Evolutionary conservation across 2,329 filamentous ascomycete species (phyloP).

Genomic region (Acephala macrosclerotiorum): DNA sequence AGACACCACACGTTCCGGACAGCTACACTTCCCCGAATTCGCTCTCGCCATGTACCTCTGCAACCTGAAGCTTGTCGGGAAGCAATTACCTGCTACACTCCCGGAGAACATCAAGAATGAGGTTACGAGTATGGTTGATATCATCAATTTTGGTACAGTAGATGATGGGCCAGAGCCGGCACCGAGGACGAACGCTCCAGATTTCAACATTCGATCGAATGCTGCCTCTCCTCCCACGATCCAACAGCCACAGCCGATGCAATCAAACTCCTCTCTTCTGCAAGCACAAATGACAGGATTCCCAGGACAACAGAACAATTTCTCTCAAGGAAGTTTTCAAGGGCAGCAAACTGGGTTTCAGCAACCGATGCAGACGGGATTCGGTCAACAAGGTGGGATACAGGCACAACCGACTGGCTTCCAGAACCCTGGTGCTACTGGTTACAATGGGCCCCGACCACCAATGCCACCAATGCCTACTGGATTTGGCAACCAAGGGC

Average conservation of each 20-base stretch:
- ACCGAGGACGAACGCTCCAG: slow-evolving; percentile 69
- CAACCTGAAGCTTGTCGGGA: slow-evolving; percentile 90
- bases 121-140: slow-evolving; percentile 99
- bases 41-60: slow-evolving; percentile 98
- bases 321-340: slow-evolving; percentile 52
- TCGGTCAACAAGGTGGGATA: slow-evolving; percentile 61
- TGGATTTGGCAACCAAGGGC: slow-evolving; percentile 64
- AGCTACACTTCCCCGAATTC: slow-evolving; percentile 97
- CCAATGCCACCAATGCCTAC: slow-evolving; percentile 87
- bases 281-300: slow-evolving; percentile 75
- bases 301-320: slow-evolving; percentile 57
- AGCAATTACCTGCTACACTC: slow-evolving; percentile 75
- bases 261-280: slow-evolving; percentile 72
- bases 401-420: slow-evolving; percentile 77
- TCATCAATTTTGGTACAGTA: slow-evolving; percentile 91
- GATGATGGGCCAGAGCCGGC: slow-evolving; percentile 70
- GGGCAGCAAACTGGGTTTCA: slow-evolving; percentile 51
- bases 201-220: slow-evolving; percentile 66
- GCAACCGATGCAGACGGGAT: slow-evolving; percentile 59
- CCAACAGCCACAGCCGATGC: slow-evolving; percentile 76
- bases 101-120: slow-evolving; percentile 94
- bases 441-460: slow-evolving; percentile 80
- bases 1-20: slow-evolving; percentile 95
- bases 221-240: slow-evolving; percentile 60
- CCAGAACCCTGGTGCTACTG: slow-evolving; percentile 76